These are phyloP conservation scores for Wickerhamomyces chaumierensis DNA, from an alignment of 805 yeast genomes.

Conservation along the genomic window DNA sequence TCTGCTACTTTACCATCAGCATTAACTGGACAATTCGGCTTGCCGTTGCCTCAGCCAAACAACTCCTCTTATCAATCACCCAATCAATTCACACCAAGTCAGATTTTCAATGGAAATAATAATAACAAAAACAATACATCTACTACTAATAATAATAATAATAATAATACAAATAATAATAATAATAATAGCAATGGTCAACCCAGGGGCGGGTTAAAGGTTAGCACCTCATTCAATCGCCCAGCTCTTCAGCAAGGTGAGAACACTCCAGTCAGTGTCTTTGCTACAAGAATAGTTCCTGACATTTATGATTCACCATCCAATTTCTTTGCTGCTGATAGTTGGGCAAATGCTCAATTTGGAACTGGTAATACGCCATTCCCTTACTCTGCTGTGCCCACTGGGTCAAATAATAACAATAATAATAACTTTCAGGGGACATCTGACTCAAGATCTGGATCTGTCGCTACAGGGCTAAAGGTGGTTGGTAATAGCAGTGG, in stretches of 20 bases:
- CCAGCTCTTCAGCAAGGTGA: constrained; percentile 33
- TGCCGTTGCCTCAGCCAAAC: constrained; percentile 24
- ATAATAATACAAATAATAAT: too few species aligned
- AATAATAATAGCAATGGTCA: too few species aligned
- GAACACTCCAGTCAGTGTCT: constrained; percentile 57
- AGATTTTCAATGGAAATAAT: constrained; percentile 12
- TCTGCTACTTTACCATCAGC: constrained; percentile 23
- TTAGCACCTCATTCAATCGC: not conserved
- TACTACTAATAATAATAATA: too few species aligned
- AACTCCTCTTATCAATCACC: not conserved
- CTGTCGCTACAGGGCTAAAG: too few species aligned
- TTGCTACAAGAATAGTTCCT: constrained; percentile 60
- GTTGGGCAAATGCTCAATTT: constrained; percentile 36
- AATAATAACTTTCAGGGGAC: too few species aligned
- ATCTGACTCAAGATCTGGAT: too few species aligned
- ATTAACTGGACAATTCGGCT: constrained; percentile 10
- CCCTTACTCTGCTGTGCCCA: constrained; percentile 18
- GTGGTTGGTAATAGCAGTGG: too few species aligned
- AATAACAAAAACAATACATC: too few species aligned
- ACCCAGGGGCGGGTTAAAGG: not conserved
- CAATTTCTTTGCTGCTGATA: constrained; percentile 49
- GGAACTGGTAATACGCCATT: constrained; percentile 29
- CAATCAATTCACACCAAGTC: not conserved
- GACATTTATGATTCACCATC: constrained; percentile 77
- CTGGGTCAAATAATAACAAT: too few species aligned